Evolutionary conservation across 2,329 filamentous ascomycete genomes (phyloP), one percentile per base, ranked within the genome.

Genomic region (Lasiodiplodia gonubiensis): DNA sequence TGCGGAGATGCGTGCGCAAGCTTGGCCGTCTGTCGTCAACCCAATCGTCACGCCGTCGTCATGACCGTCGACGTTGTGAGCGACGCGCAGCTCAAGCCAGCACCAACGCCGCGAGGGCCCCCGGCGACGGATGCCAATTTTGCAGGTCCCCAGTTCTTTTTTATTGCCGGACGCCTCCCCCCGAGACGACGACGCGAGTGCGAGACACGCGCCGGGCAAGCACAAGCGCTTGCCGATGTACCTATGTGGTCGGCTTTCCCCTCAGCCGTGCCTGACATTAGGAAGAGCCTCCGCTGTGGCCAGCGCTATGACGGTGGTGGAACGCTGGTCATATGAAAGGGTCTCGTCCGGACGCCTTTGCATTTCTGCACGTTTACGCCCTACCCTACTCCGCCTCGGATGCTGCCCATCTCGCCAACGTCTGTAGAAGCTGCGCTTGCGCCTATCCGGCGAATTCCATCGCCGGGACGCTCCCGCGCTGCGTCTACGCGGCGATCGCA

Each of bases 81-180:
- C 46, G 30, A 37, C 59, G 11, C 39, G 59, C 59, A 63, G 59
- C 46, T 23, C 27, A 27, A 48, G 27, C 46, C 59, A 51, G 46
- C 57, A 30, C 39, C 23, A 60, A 23, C 39, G 23, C 59, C n/a
- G 27, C n/a, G 27, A 57, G 55, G 27, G 16, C 37, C 37, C 27
- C 59, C 59, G 51, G 46, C 42, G 49, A 63, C 59, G 59, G 59
- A 46, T 23, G 16, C 46, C 59, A 63, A 52, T 63, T 51, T 63
- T 63, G 59, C 59, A 61, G 42, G 59, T 49, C 59, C 27, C 59
- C 59, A 63, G 59, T 63, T 63, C 59, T 63, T 63, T 33, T 63
- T 63, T 37, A 63, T 63, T 63, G 59, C 59, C n/a, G 46, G 57
- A 42, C 57, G 16, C 21, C 39, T n/a, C 18, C 59, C 18, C 25